These are phyloP conservation scores for Agaricus subrufescens DNA, from an alignment of 768 basidiomycete genomes.

Conservation along the genomic window DNA sequence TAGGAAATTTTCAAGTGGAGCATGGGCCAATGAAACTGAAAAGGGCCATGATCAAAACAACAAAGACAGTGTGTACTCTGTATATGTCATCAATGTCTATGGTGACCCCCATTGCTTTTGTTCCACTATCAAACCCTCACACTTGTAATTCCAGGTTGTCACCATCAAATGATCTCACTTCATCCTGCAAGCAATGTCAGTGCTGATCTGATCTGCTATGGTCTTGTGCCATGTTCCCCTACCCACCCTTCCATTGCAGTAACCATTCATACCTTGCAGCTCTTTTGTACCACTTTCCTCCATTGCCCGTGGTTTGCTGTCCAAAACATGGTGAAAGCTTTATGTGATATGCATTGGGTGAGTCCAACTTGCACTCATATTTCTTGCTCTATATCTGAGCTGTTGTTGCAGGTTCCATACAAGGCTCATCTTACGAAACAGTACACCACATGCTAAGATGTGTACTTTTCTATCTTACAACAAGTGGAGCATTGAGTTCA, in stretches of 20 bases:
- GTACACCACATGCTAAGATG: slow-evolving; percentile 21
- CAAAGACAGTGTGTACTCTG: no score
- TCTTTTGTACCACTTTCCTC: slow-evolving; percentile 15
- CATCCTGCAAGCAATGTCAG: background rate
- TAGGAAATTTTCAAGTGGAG: no score
- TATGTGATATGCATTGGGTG: slow-evolving; percentile 23
- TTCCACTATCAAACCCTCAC: no score
- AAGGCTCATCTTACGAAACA: slow-evolving; percentile 13
- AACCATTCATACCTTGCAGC: slow-evolving; percentile 16
- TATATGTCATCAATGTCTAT: no score
- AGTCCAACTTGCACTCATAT: no score
- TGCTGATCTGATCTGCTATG: slow-evolving; percentile 16
- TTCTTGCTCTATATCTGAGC: no score
- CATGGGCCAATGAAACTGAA: no score
- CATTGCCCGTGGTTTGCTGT: slow-evolving; percentile 21
- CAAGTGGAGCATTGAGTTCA: slow-evolving; percentile 13
- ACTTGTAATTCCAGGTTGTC: background rate
- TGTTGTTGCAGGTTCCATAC: slow-evolving; percentile 6
- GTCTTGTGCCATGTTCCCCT: slow-evolving; percentile 22
- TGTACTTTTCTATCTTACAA: slow-evolving; percentile 16
- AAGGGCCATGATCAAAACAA: no score
- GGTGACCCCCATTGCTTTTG: no score
- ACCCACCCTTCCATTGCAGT: slow-evolving; percentile 17
- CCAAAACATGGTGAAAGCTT: slow-evolving; percentile 21
- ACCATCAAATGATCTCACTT: background rate